Base-by-base conservation (phyloP, 805 yeast species). In the Saturnispora hagleri region DNA sequence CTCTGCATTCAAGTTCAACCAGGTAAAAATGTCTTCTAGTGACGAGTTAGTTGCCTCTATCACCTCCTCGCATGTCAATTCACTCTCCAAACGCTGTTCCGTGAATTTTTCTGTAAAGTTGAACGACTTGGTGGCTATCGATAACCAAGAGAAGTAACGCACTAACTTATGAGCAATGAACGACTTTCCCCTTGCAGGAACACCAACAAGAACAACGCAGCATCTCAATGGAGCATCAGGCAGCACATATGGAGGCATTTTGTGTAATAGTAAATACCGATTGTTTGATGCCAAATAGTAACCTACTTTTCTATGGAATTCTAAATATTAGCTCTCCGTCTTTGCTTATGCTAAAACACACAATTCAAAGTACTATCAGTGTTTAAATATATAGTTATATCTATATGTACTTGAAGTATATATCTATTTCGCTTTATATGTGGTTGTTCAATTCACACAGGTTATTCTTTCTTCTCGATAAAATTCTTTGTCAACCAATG, bases 101-200 rank as follows among this genome's bases (percentile, higher is more conserved):
- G 97, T 79, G 56, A 98, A 77, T 66, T 88, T 90, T 38, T 75
- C 75, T 12, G 98, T 96, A 18, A 91, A 96, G 63, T 89, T 89
- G 71, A 93, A 93, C 52, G 89, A 84, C 63, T 82, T 83, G 27
- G 96, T 87, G 54, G 79, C 80, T 52, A 93, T 86, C 2, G 95
- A 85, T 40, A 91, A 75, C 99, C 99, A 93, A 34, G 89, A 81
- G 50, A 93, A 74, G 63, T 91, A 93, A 46, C 98, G 77, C 33
- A 91, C 96, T 50, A 93, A 85, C 65, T 91, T 93, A 64, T 89
- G 96, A 3, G 98, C 89, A 56, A 93, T 91, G 67, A 89, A 82
- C 3, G 96, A 86, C 67, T 93, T 93, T 3, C 99, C 99, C 52
- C 98, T 77, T 13, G 93, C 91, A 12, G 95, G 95, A 40, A 86